phyloP scores from a whole-genome alignment of 2,329 filamentous ascomycete species.

The Fusarium tuaranense region DNA sequence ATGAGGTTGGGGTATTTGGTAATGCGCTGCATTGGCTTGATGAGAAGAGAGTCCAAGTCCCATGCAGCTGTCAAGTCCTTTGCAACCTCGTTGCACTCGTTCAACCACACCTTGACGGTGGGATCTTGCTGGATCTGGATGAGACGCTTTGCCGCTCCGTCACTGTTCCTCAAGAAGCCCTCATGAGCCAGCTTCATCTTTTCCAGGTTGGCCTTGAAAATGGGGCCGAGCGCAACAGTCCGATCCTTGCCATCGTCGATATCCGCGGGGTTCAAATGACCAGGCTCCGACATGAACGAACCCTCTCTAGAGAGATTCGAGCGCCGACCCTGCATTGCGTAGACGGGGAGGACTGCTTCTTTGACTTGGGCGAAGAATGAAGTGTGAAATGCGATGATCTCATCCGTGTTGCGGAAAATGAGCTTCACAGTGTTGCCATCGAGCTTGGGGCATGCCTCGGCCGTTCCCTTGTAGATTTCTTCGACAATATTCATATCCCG shows the following conservation, averaged over 20 bases:
- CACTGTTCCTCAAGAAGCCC: constrained; percentile 72
- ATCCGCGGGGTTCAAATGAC: constrained; percentile 54
- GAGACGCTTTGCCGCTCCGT: constrained; percentile 70
- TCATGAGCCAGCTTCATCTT: constrained; percentile 72
- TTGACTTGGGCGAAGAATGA: constrained; percentile 84
- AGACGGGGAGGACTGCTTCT: constrained; percentile 81
- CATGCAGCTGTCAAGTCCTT: constrained; percentile 93
- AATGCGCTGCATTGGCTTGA: constrained; percentile 95
- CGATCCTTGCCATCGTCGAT: constrained; percentile 66
- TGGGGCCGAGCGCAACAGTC: constrained; percentile 62
- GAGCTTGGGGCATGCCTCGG: constrained; percentile 82
- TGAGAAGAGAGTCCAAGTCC: constrained; percentile 94
- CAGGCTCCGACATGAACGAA: constrained; percentile 55
- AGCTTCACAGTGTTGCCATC: constrained; percentile 87
- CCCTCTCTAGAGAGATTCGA: constrained; percentile 56
- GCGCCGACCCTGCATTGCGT: constrained; percentile 70
- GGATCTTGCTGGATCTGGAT: constrained; percentile 73
- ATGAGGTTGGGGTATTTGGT: constrained; percentile 94
- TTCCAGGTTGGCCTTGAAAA: constrained; percentile 68
- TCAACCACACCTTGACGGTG: constrained; percentile 84
- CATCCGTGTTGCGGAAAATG: constrained; percentile 92
- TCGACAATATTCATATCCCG: constrained; percentile 97
- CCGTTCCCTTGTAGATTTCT: constrained; percentile 97
- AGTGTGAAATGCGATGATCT: constrained; percentile 89
- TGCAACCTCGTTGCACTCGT: constrained; percentile 91